Percentiles rank a stretch among this genome's conserved stretches.
Conservation (phyloP, 169 alveolate genomes). For the Babesia ovis region DNA sequence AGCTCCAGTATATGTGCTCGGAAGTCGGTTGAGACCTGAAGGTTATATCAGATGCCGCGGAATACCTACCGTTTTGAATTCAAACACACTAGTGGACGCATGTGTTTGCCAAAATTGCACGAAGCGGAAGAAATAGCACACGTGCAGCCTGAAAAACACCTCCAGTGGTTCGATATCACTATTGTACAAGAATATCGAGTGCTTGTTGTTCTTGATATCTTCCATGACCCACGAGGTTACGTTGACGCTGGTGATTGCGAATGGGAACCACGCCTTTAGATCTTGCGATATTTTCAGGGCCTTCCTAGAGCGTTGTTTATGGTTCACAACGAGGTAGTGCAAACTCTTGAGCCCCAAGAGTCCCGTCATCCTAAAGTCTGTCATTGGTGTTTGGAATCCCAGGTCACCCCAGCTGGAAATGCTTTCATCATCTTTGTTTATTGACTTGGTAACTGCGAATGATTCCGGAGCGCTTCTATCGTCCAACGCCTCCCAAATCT, state of each 20-base stretch:
- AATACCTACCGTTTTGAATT: conserved; percentile 47
- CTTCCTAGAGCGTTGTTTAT: conserved; percentile 8
- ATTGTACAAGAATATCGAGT: conserved; percentile 33
- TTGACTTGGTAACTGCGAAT: conserved; percentile 29
- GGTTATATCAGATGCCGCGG: neutral
- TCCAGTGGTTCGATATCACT: conserved; percentile 29
- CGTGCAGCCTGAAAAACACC: conserved; percentile 37
- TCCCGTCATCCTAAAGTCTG: conserved; percentile 69
- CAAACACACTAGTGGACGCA: conserved; percentile 15
- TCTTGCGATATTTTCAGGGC: neutral
- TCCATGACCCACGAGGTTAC: conserved; percentile 68
- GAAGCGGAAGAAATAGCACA: conserved; percentile 48
- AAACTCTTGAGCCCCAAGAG: conserved; percentile 47
- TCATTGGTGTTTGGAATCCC: conserved; percentile 66
- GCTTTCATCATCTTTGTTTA: conserved; percentile 9
- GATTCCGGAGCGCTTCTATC: conserved; percentile 43
- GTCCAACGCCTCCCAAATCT: conserved; percentile 46
- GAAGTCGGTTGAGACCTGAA: conserved; percentile 9
- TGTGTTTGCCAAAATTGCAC: conserved; percentile 25
- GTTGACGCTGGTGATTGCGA: conserved; percentile 62
- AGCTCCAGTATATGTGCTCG: neutral
- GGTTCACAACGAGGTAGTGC: conserved; percentile 29
- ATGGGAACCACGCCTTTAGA: conserved; percentile 56
- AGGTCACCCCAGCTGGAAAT: conserved; percentile 62
- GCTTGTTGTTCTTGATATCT: conserved; percentile 31